phyloP scores from a whole-genome alignment of 345 rosid genomes.

The Gossypium sturtianum region DNA sequence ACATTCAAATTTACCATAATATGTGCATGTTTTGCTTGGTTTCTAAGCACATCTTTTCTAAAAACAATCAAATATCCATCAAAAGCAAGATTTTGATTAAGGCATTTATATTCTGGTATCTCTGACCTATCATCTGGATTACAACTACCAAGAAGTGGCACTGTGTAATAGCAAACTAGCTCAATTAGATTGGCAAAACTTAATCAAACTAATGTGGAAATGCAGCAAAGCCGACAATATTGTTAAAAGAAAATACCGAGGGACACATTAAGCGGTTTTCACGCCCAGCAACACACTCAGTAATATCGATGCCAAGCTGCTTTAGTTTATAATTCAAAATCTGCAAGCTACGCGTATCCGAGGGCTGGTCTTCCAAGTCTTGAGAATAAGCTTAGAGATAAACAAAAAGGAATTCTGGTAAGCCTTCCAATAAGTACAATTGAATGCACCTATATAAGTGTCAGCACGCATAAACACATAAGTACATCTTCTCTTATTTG shows the following conservation, averaged over 20 bases:
- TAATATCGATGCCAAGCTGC: not conserved
- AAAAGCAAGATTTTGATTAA: too few relatives aligned
- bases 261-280: not conserved
- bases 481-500: not conserved
- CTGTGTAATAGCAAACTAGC: not conserved
- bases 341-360: not conserved
- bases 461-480: not conserved
- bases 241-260: slow-evolving; percentile 4
- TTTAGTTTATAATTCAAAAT: slow-evolving; percentile 2
- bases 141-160: not conserved
- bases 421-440: not conserved
- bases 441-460: not conserved
- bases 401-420: not conserved
- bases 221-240: not conserved
- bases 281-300: not conserved
- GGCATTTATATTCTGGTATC: not conserved
- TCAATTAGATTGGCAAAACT: not conserved
- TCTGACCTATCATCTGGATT: not conserved
- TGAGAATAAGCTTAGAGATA: not conserved
- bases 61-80: too few relatives aligned
- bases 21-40: too few relatives aligned
- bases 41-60: too few relatives aligned
- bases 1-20: too few relatives aligned
- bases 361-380: not conserved
- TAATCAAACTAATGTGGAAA: not conserved